Percentiles rank a stretch among this genome's conserved stretches.
These are phyloP conservation scores for Wickerhamomyces canadensis DNA, from an alignment of 805 yeast species.

Conservation along the genomic window DNA sequence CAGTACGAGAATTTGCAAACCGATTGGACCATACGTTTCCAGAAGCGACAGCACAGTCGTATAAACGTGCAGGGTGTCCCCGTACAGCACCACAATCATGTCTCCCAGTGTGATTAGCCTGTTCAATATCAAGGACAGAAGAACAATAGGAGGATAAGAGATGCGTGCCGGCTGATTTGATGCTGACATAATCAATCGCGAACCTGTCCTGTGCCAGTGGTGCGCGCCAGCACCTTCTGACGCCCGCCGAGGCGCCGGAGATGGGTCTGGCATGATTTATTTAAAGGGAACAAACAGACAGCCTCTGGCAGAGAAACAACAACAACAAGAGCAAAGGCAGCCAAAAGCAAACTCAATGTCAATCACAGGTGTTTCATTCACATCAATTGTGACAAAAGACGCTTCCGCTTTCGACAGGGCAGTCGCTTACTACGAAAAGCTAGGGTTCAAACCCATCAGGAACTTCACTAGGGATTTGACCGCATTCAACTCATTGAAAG, in stretches of 20 bases:
- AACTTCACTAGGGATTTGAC: slow-evolving; percentile 48
- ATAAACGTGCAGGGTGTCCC: slow-evolving; percentile 5
- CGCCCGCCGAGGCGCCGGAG: too few species aligned
- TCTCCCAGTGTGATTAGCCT: too few species aligned
- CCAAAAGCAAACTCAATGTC: slow-evolving; percentile 16
- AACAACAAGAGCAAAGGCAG: background rate
- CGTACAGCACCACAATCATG: slow-evolving; percentile 9
- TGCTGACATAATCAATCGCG: background rate
- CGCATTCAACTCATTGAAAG: slow-evolving; percentile 36
- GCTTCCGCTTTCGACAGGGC: slow-evolving; percentile 40
- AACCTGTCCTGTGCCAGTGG: too few species aligned
- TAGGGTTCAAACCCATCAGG: slow-evolving; percentile 60
- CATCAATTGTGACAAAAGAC: slow-evolving; percentile 56
- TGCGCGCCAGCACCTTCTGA: background rate
- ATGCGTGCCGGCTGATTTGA: too few species aligned
- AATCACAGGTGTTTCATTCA: slow-evolving; percentile 41
- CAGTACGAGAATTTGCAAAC: slow-evolving; percentile 1
- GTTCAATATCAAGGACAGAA: too few species aligned
- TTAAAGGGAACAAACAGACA: too few species aligned
- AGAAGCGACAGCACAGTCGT: slow-evolving; percentile 2
- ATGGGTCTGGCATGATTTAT: too few species aligned
- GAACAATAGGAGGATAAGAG: too few species aligned
- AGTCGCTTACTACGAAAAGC: slow-evolving; percentile 48
- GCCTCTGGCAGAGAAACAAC: too few species aligned
- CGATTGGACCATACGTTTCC: background rate